These are phyloP conservation scores for Neonectria magnoliae DNA, from an alignment of 2,329 filamentous ascomycete genomes.

Conservation along the genomic window DNA sequence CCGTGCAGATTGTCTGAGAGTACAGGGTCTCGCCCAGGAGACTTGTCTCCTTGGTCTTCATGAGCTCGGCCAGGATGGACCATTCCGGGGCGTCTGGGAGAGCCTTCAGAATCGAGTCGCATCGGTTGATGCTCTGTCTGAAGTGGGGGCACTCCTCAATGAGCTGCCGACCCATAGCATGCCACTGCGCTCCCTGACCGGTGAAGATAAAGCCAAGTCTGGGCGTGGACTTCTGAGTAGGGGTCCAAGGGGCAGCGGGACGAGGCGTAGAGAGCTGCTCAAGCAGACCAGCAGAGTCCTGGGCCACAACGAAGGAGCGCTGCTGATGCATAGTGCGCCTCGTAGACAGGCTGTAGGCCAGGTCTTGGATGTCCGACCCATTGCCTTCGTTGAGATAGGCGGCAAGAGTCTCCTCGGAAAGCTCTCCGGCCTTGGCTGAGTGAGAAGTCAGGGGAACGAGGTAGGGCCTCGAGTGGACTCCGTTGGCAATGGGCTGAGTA, in stretches of 20 bases:
- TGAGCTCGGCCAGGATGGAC: slow-evolving; percentile 46
- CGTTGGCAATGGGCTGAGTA: slow-evolving; percentile 29
- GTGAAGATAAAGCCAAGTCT: slow-evolving; percentile 40
- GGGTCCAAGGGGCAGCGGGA: slow-evolving; percentile 32
- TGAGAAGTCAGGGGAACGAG: slow-evolving; percentile 37
- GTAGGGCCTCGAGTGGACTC: slow-evolving; percentile 30
- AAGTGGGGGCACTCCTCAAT: slow-evolving; percentile 42
- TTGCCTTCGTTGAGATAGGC: slow-evolving; percentile 26
- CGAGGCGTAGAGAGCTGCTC: slow-evolving; percentile 30
- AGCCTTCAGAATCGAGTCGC: slow-evolving; percentile 43
- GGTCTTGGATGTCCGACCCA: slow-evolving; percentile 26
- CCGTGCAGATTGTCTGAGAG: slow-evolving; percentile 51
- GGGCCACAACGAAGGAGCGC: slow-evolving; percentile 39
- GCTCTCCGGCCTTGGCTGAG: slow-evolving; percentile 34
- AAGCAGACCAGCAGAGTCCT: slow-evolving; percentile 20
- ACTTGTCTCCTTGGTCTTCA: slow-evolving; percentile 42
- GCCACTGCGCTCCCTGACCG: slow-evolving; percentile 42
- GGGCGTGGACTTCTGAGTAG: slow-evolving; percentile 27
- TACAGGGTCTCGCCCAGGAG: slow-evolving; percentile 38
- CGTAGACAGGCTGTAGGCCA: slow-evolving; percentile 36
- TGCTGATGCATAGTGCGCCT: slow-evolving; percentile 35
- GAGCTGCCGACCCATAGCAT: slow-evolving; percentile 39
- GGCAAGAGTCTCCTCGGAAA: slow-evolving; percentile 31
- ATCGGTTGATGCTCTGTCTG: slow-evolving; percentile 38
- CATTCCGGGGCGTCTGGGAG: slow-evolving; percentile 33